Conservation (phyloP, 768 basidiomycete genomes). For the Russula virescens region DNA sequence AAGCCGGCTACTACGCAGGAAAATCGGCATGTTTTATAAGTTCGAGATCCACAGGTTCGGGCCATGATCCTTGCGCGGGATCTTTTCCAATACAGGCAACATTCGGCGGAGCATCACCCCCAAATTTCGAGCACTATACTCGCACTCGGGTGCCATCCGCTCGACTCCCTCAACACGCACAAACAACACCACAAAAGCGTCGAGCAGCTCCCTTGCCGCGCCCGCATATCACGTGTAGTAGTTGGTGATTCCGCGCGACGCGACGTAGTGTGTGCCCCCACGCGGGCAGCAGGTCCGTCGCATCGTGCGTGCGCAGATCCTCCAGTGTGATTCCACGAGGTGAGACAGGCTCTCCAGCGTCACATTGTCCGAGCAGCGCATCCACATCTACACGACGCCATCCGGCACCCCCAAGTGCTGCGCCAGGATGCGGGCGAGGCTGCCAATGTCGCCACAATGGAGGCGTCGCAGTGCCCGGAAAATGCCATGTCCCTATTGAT, state of each 20-base stretch:
- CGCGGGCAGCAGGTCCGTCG: background rate
- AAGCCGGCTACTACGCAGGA: too few relatives aligned
- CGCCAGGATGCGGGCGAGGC: background rate
- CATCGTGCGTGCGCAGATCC: background rate
- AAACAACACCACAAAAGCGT: conserved; percentile 2
- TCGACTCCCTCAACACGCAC: conserved; percentile 2
- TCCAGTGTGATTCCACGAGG: conserved; percentile 7
- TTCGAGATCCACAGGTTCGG: background rate
- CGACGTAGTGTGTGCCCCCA: background rate
- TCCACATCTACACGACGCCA: background rate
- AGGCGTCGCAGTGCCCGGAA: conserved; percentile 9
- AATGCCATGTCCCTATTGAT: conserved; percentile 5
- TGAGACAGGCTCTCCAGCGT: conserved; percentile 6
- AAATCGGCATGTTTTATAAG: too few relatives aligned
- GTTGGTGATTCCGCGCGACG: background rate
- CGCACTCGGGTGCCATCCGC: background rate
- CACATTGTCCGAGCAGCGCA: background rate
- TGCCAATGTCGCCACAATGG: background rate
- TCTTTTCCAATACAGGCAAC: background rate
- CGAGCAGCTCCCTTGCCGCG: background rate
- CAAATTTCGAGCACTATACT: conserved; percentile 5
- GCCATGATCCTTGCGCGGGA: background rate
- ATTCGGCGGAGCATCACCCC: conserved; percentile 13
- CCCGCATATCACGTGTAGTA: conserved; percentile 1
- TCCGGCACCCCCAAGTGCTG: background rate